phyloP scores from a whole-genome alignment of 1,284 basidiomycete genomes.

The Tetrapyrgos nigripes region DNA sequence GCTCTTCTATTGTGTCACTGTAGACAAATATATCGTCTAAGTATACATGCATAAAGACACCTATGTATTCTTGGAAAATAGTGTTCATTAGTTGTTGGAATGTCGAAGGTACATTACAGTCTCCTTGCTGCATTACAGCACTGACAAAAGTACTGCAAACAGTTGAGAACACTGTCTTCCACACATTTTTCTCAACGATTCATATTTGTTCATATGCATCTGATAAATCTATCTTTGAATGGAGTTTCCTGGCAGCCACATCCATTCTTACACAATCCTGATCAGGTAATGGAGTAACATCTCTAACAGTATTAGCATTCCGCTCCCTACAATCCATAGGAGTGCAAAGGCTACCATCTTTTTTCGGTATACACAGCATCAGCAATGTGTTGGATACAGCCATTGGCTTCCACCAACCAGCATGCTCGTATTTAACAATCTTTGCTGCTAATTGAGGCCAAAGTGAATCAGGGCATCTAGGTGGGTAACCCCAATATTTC shows the following conservation, averaged over 20 bases:
- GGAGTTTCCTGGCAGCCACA: slow-evolving; percentile 20
- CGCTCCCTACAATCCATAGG: slow-evolving; percentile 26
- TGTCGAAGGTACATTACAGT: slow-evolving; percentile 34
- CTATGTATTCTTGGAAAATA: slow-evolving; percentile 30
- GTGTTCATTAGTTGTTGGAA: slow-evolving; percentile 28
- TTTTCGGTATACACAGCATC: slow-evolving; percentile 34
- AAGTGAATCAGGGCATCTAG: slow-evolving; percentile 28
- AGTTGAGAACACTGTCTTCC: slow-evolving; percentile 15
- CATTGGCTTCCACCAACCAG: slow-evolving; percentile 31
- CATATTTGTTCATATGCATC: slow-evolving; percentile 31
- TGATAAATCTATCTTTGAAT: slow-evolving; percentile 27
- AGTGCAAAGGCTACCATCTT: slow-evolving; percentile 26
- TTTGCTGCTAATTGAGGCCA: slow-evolving; percentile 26
- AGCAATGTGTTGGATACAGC: slow-evolving; percentile 26
- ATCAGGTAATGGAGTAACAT: slow-evolving; percentile 35
- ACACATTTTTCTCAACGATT: slow-evolving; percentile 3
- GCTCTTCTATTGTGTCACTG: slow-evolving; percentile 21
- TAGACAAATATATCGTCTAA: background rate
- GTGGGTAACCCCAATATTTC: slow-evolving; percentile 27
- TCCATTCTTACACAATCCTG: slow-evolving; percentile 22
- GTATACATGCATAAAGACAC: background rate
- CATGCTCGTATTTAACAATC: slow-evolving; percentile 23
- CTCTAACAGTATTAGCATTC: slow-evolving; percentile 35
- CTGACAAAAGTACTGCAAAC: slow-evolving; percentile 7
- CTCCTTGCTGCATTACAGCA: slow-evolving; percentile 32